Evolutionary conservation across 2,329 filamentous ascomycete genomes (phyloP).

Genomic region (Penicillium sp.): DNA sequence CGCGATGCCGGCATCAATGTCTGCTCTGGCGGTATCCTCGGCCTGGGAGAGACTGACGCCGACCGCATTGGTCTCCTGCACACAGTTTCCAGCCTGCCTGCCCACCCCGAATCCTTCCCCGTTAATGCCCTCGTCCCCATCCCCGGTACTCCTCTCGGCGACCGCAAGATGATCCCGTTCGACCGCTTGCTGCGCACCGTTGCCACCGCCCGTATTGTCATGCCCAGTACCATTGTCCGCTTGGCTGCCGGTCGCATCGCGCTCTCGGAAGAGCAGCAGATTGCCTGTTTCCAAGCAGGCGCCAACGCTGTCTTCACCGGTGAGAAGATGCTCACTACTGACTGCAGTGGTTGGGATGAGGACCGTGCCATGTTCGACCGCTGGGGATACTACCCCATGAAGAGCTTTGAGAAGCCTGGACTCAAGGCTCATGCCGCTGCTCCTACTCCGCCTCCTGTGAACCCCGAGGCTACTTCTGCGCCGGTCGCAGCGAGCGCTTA

Average conservation of each 20-base stretch:
- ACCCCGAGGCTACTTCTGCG: conserved; percentile 25
- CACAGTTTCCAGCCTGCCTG: conserved; percentile 75
- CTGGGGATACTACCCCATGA: conserved; percentile 81
- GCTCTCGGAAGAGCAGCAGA: conserved; percentile 85
- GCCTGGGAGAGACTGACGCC: conserved; percentile 73
- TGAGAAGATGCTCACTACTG: conserved; percentile 93
- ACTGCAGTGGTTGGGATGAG: conserved; percentile 88
- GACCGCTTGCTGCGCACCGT: conserved; percentile 78
- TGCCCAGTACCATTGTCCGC: conserved; percentile 82
- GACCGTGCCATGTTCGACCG: conserved; percentile 78
- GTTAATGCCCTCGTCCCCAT: conserved; percentile 91
- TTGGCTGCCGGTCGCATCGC: conserved; percentile 81
- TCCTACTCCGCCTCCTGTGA: conserved; percentile 11
- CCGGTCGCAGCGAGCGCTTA: conserved; percentile 33
- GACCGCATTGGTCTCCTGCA: conserved; percentile 82
- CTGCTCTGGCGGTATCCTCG: conserved; percentile 85
- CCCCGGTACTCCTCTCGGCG: conserved; percentile 80
- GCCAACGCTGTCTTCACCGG: conserved; percentile 95
- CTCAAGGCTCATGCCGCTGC: conserved; percentile 9
- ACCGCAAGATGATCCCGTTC: conserved; percentile 70
- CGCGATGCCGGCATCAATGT: conserved; percentile 85
- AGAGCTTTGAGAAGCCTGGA: conserved; percentile 50
- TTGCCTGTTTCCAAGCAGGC: conserved; percentile 83
- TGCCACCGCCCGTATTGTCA: conserved; percentile 76
- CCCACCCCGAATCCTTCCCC: conserved; percentile 85